Evolutionary conservation across 1,139 yeast genomes (phyloP), one percentile per base, ranked within the genome.

Genomic region (Yamadazyma diddensiae): DNA sequence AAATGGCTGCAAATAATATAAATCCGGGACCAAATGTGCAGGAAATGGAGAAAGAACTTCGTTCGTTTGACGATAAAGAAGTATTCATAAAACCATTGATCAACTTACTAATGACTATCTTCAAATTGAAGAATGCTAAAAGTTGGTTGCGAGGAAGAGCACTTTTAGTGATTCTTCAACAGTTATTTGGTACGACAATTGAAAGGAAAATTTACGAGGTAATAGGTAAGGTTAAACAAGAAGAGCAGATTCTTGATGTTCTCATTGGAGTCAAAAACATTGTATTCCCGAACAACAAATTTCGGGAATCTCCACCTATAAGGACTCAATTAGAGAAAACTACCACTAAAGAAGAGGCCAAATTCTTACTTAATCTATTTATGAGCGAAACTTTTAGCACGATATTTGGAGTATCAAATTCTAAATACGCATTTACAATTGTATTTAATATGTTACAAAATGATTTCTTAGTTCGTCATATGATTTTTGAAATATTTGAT

Each of bases 111-210:
- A 73, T 85, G 14, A 66, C 83, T 0, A 53, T 87, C 1, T 90
- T 90, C 57, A 77, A 85, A 15, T 60, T 86, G 17, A 77, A 80
- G 35, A 73, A 70, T 26, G 69, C 84, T 2, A 79, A 77, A 34
- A 73, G 76, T 31, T 87, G 96, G 95, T 59, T 88, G 1, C 63
- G 95, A 34, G 97, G 96, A 0, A 66, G 90, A 30, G 96, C 97
- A 0, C 67, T 87, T 4, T 71, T 88, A 24, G 79, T 87, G 3
- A 77, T 90, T 3, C 63, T 88, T 26, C 97, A 88, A 53, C 96
- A 87, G 54, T 56, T 90, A 1, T 70, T 90, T 33, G 97, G 97
- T 0, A 86, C 94, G 3, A 83, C 97, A 0, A 81, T 88, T 36
- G 97, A 90, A 50, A 79, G 77, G 49, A 81, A 81, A 41, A 71